phyloP scores from a whole-genome alignment of 2,329 filamentous ascomycete species.

The Pseudogymnoascus sp. region DNA sequence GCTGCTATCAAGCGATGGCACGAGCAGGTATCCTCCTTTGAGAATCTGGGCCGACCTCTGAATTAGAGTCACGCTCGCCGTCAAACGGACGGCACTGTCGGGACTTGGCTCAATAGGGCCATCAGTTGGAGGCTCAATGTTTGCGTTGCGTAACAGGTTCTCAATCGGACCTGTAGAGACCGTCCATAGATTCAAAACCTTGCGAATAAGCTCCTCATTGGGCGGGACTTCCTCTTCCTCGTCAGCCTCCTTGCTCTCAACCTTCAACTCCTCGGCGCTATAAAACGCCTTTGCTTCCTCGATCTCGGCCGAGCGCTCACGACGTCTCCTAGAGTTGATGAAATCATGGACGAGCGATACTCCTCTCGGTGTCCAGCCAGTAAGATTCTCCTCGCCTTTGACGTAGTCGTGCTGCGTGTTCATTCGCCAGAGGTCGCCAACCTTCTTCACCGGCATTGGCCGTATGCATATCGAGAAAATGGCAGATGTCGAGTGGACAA shows the following conservation, averaged over 20 bases:
- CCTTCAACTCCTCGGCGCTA: constrained; percentile 30
- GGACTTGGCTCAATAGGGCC: constrained; percentile 36
- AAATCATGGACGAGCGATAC: constrained; percentile 89
- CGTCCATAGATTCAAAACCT: constrained; percentile 28
- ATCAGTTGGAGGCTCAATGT: constrained; percentile 61
- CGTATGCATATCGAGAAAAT: constrained; percentile 83
- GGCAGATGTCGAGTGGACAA: constrained; percentile 77
- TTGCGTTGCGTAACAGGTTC: constrained; percentile 49
- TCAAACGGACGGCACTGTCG: constrained; percentile 5
- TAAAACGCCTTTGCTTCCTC: constrained; percentile 64
- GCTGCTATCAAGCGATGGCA: constrained; percentile 71
- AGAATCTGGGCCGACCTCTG: constrained; percentile 73
- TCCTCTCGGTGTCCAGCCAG: constrained; percentile 78
- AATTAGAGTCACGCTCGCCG: constrained; percentile 47
- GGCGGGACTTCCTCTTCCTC: constrained; percentile 11
- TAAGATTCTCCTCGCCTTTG: constrained; percentile 84
- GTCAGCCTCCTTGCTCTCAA: neutral
- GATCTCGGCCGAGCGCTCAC: constrained; percentile 68
- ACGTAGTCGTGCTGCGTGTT: constrained; percentile 93
- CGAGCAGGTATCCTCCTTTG: constrained; percentile 81
- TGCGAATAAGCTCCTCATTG: constrained; percentile 34
- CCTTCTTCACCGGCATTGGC: constrained; percentile 81
- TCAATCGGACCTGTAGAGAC: constrained; percentile 25
- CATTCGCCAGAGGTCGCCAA: constrained; percentile 92
- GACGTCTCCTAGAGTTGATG: constrained; percentile 65